phyloP scores from a whole-genome alignment of 2,329 filamentous ascomycete species.

The Apiospora arundinis region DNA sequence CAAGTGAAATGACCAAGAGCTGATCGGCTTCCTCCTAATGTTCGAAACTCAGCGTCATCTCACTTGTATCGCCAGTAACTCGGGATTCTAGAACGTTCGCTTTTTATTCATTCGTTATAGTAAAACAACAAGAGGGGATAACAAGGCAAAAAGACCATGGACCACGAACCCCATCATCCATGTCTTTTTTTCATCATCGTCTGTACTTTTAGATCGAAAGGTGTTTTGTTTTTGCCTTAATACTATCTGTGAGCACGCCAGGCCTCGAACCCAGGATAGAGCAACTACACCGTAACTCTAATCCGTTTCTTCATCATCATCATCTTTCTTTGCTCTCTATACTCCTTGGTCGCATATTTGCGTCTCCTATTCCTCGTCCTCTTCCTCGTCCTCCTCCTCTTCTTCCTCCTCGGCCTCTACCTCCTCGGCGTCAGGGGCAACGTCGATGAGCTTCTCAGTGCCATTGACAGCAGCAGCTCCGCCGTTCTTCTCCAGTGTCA shows the following conservation, averaged over 20 bases:
- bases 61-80: background rate
- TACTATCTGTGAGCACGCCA: background rate
- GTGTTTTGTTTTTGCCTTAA: background rate
- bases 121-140: background rate
- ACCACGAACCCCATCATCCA: constrained; percentile 11
- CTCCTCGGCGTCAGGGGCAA: constrained; percentile 30
- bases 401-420: constrained; percentile 33
- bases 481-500: constrained; percentile 80
- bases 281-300: background rate
- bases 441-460: constrained; percentile 36
- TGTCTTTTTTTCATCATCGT: background rate
- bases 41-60: background rate
- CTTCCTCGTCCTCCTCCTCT: constrained; percentile 34
- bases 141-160: background rate
- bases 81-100: background rate
- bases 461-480: constrained; percentile 46
- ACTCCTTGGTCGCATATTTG: background rate
- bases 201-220: background rate
- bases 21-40: background rate
- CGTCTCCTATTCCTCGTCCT: constrained; percentile 29
- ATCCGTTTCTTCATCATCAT: background rate
- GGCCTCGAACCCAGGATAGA: background rate
- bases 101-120: constrained; percentile 17
- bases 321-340: background rate
- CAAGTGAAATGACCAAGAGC: background rate